Evolutionary conservation across 1,284 basidiomycete species (phyloP).

Genomic region (Pterulicium gracile): DNA sequence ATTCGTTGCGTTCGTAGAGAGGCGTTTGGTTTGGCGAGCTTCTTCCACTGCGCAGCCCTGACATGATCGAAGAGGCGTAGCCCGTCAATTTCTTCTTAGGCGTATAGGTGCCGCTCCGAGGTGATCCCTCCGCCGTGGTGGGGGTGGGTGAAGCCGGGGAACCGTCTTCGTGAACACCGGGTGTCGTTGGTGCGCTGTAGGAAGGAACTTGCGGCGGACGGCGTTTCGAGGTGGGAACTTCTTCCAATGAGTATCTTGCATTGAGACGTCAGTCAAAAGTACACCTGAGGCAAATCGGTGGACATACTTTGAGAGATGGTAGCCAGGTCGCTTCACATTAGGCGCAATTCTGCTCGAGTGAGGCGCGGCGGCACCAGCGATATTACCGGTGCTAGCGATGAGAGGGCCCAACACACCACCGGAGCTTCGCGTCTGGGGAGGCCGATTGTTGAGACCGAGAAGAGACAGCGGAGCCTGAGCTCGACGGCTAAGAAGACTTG

Average conservation of each 20-base stretch:
- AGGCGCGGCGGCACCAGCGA: slow-evolving; percentile 50
- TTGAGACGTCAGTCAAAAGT: neutral
- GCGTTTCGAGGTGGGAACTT: neutral
- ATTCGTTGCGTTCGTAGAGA: slow-evolving; percentile 11
- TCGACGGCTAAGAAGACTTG: slow-evolving; percentile 1
- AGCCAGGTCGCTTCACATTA: slow-evolving; percentile 58
- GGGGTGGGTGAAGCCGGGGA: neutral
- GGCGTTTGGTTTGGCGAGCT: slow-evolving; percentile 18
- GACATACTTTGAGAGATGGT: slow-evolving; percentile 48
- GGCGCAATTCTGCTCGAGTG: slow-evolving; percentile 45
- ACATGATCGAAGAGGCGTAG: slow-evolving; percentile 7
- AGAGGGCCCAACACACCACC: slow-evolving; percentile 63
- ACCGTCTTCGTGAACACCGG: too few species aligned
- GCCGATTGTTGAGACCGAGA: slow-evolving; percentile 6
- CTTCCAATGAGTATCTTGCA: slow-evolving; percentile 11
- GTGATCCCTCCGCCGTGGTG: neutral
- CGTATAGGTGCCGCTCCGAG: slow-evolving; percentile 18
- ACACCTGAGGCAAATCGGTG: neutral
- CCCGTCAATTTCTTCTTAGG: neutral
- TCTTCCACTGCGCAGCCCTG: slow-evolving; percentile 14
- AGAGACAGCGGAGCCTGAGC: slow-evolving; percentile 4
- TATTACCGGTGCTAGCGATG: slow-evolving; percentile 61
- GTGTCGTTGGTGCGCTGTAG: slow-evolving; percentile 1
- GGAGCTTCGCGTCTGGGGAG: slow-evolving; percentile 8
- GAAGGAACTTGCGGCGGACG: slow-evolving; percentile 10